These are phyloP conservation scores for Cladosporium sp. DNA, from an alignment of 2,329 filamentous ascomycete species.

Conservation along the genomic window DNA sequence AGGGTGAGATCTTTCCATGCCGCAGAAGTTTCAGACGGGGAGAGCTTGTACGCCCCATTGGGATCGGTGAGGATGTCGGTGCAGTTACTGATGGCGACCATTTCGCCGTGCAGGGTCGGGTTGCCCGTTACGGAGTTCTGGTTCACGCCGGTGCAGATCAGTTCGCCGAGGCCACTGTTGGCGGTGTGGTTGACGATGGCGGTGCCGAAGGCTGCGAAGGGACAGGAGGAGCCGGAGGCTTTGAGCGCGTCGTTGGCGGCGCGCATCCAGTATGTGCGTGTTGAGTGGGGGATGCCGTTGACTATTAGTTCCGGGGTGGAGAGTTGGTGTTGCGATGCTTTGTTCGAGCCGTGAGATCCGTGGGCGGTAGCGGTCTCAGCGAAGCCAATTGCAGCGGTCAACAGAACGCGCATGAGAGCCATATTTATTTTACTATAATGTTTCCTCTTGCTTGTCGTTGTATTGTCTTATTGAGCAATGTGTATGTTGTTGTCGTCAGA, in stretches of 20 bases:
- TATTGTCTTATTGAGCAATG: background rate
- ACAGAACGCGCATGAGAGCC: background rate
- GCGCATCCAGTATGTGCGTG: slow-evolving; percentile 53
- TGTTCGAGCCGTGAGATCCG: background rate
- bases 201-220: slow-evolving; percentile 51
- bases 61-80: slow-evolving; percentile 51
- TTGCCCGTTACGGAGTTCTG: slow-evolving; percentile 49
- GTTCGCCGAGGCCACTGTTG: slow-evolving; percentile 40
- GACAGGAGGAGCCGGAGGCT: slow-evolving; percentile 51
- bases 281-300: slow-evolving; percentile 1
- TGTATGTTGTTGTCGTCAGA: background rate
- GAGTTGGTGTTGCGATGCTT: slow-evolving; percentile 5
- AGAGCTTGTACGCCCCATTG: slow-evolving; percentile 48
- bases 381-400: background rate
- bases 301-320: background rate
- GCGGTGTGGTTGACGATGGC: slow-evolving; percentile 59
- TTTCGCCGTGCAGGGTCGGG: slow-evolving; percentile 58
- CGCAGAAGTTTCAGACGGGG: slow-evolving; percentile 42
- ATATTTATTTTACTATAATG: background rate
- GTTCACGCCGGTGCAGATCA: slow-evolving; percentile 51
- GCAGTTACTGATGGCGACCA: slow-evolving; percentile 58
- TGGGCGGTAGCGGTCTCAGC: background rate
- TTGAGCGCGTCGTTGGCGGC: slow-evolving; percentile 50
- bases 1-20: slow-evolving; percentile 54
- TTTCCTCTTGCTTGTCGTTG: background rate